Conservation (phyloP, 176 grass and related monocot species). For the Eragrostis nindensis region DNA sequence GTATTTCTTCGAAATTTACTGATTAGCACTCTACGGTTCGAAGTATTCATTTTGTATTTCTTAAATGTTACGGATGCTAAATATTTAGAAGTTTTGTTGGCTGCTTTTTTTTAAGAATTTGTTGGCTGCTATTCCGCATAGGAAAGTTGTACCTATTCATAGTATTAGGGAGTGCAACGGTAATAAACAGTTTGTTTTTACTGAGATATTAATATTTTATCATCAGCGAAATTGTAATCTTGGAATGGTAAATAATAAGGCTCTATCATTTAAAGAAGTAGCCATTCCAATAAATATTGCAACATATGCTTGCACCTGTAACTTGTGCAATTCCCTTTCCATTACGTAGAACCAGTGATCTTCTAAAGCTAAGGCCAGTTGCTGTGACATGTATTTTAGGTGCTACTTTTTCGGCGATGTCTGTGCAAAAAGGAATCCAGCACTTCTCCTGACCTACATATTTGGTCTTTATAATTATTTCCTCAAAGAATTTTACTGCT, state of each 20-base stretch:
- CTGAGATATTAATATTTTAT: too few species aligned
- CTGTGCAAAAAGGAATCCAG: slow-evolving; percentile 56
- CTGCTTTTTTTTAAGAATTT: too few species aligned
- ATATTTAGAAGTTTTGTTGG: neutral
- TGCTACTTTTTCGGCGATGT: slow-evolving; percentile 75
- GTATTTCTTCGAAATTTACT: neutral
- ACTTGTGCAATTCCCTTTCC: too few species aligned
- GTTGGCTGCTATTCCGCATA: neutral
- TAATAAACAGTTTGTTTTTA: neutral
- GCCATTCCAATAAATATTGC: too few species aligned
- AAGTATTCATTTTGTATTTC: neutral
- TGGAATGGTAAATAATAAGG: too few species aligned
- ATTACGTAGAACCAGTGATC: slow-evolving; percentile 15
- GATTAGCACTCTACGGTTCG: neutral
- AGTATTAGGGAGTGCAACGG: neutral
- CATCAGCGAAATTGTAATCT: too few species aligned
- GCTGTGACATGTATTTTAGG: slow-evolving; percentile 33
- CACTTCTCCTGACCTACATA: slow-evolving; percentile 60
- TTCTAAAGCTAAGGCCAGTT: slow-evolving; percentile 28
- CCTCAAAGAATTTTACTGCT: slow-evolving; percentile 46
- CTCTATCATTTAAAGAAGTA: too few species aligned
- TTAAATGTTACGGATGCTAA: neutral
- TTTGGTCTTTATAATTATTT: slow-evolving; percentile 74
- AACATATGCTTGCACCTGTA: too few species aligned
- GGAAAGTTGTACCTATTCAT: neutral